Percentiles rank a stretch among this genome's conserved stretches.
These are phyloP conservation scores for Ceratobasidium sp. DNA, from an alignment of 1,284 basidiomycete genomes.

Conservation along the genomic window DNA sequence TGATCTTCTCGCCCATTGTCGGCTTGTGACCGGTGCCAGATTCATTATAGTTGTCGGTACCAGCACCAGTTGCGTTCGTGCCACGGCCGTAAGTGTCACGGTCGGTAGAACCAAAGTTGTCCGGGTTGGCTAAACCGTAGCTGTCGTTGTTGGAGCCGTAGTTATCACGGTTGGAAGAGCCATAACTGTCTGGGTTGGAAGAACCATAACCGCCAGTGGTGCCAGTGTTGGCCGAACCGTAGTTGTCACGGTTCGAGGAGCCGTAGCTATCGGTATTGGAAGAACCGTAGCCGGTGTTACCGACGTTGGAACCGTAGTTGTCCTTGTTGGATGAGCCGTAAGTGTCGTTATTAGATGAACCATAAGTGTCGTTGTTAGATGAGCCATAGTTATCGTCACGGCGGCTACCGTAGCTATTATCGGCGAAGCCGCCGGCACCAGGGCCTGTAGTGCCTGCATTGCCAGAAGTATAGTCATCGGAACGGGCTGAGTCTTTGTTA, in stretches of 20 bases:
- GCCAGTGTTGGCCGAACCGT: slow-evolving; percentile 1
- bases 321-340: slow-evolving; percentile 1
- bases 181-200: background rate
- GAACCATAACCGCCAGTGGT: background rate
- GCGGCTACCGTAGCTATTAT: too few species aligned
- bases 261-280: slow-evolving; percentile 3
- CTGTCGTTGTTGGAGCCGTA: background rate
- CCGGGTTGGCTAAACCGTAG: background rate
- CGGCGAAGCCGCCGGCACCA: background rate
- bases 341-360: too few species aligned
- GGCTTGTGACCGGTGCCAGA: slow-evolving; percentile 14
- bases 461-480: slow-evolving; percentile 28
- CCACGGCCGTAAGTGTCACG: slow-evolving; percentile 31
- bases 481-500: slow-evolving; percentile 3
- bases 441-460: background rate
- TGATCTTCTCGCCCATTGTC: slow-evolving; percentile 35
- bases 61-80: slow-evolving; percentile 6
- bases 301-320: background rate
- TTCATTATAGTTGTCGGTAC: background rate
- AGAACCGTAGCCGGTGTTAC: background rate
- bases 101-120: slow-evolving; percentile 17
- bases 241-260: background rate
- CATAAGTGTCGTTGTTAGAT: background rate
- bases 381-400: background rate
- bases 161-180: slow-evolving; percentile 3